These are phyloP conservation scores for Aspergillus ibericus DNA, from an alignment of 2,329 filamentous ascomycete genomes.

Conservation along the genomic window DNA sequence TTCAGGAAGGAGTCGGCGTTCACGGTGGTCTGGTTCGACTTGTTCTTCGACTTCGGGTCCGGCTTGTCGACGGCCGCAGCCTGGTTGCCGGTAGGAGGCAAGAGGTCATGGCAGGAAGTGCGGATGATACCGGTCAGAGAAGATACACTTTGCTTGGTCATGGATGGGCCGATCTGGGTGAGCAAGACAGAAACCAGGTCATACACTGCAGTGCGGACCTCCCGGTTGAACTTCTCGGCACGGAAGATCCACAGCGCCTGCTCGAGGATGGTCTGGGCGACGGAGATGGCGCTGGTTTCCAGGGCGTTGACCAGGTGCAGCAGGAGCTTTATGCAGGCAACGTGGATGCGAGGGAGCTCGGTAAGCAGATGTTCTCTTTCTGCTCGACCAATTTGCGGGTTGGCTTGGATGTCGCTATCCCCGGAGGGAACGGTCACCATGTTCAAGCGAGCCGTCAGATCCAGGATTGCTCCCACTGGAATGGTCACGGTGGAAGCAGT, in stretches of 20 bases:
- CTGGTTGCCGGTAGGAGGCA: slow-evolving; percentile 51
- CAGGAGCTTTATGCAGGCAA: slow-evolving; percentile 66
- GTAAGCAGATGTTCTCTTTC: slow-evolving; percentile 79
- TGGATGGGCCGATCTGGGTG: slow-evolving; percentile 61
- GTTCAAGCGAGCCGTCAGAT: slow-evolving; percentile 69
- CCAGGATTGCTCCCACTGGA: slow-evolving; percentile 66
- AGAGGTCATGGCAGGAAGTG: slow-evolving; percentile 72
- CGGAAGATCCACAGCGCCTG: slow-evolving; percentile 71
- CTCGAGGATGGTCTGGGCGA: slow-evolving; percentile 67
- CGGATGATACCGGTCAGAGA: slow-evolving; percentile 64
- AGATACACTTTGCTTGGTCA: slow-evolving; percentile 66
- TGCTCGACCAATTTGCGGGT: slow-evolving; percentile 71
- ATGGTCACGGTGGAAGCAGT: slow-evolving; percentile 67
- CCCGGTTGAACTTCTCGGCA: slow-evolving; percentile 49
- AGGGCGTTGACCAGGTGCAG: slow-evolving; percentile 59
- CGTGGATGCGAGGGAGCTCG: slow-evolving; percentile 71
- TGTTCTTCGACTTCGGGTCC: slow-evolving; percentile 44
- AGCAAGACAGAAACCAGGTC: slow-evolving; percentile 59
- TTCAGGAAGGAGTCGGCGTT: slow-evolving; percentile 74
- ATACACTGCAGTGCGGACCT: slow-evolving; percentile 64
- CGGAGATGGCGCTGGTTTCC: slow-evolving; percentile 56
- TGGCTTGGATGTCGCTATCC: slow-evolving; percentile 58
- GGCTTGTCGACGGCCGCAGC: slow-evolving; percentile 17
- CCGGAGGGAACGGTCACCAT: slow-evolving; percentile 59
- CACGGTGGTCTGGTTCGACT: slow-evolving; percentile 33